Conservation (phyloP, 192 early-diverging fungal genomes). For the Pilobolus umbonatus region DNA sequence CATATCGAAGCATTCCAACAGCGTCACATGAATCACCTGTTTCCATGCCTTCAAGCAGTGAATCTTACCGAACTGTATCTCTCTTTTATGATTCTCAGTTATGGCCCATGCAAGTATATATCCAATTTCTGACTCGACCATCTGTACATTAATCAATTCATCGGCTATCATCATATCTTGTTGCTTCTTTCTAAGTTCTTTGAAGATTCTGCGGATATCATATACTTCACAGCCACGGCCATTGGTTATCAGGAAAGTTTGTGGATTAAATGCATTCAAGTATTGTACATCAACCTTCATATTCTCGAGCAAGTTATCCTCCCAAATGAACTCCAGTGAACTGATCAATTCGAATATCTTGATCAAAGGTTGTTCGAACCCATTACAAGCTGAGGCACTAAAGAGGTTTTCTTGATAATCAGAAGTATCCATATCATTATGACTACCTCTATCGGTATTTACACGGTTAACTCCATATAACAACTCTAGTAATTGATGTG, state of each 20-base stretch:
- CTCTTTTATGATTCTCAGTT: conserved; percentile 62
- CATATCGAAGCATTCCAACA: conserved; percentile 60
- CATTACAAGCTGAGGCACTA: not conserved
- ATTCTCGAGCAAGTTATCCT: conserved; percentile 28
- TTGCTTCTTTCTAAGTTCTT: conserved; percentile 39
- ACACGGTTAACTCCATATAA: conserved; percentile 30
- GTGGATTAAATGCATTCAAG: conserved; percentile 43
- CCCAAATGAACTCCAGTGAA: conserved; percentile 56
- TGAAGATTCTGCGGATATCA: conserved; percentile 66
- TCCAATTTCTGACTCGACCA: conserved; percentile 49
- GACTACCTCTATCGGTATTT: conserved; percentile 5
- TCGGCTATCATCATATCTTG: conserved; percentile 11
- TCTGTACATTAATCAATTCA: conserved; percentile 43
- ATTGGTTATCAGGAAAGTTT: conserved; percentile 47
- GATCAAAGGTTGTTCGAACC: conserved; percentile 59
- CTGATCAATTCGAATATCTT: conserved; percentile 73
- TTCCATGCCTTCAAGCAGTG: conserved; percentile 80
- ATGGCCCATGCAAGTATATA: conserved; percentile 60
- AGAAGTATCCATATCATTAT: conserved; percentile 11
- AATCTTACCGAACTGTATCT: conserved; percentile 60
- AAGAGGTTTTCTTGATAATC: not conserved
- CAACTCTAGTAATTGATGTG: conserved; percentile 33
- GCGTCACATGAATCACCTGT: conserved; percentile 67
- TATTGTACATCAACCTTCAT: conserved; percentile 27
- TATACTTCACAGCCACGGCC: conserved; percentile 57